phyloP scores from a whole-genome alignment of 169 alveolate genomes.

The Eimeria tenella region DNA sequence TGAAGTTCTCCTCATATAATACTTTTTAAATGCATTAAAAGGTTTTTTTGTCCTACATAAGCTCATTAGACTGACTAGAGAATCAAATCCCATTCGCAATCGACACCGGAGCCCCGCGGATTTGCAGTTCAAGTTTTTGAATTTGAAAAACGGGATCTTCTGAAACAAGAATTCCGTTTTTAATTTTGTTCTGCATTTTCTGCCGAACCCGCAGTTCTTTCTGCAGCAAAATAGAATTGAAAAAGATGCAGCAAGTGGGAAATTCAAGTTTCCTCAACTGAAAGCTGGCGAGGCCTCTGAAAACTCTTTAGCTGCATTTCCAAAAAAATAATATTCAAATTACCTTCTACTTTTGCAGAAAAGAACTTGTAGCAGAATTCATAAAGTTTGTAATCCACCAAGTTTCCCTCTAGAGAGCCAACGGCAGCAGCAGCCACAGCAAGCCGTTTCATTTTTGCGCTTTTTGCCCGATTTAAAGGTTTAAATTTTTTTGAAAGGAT shows the following conservation, averaged over 20 bases:
- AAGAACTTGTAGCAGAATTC: conserved; percentile 61
- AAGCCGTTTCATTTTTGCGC: not conserved
- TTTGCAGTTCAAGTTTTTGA: too few relatives aligned
- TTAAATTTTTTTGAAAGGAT: not conserved
- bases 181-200: not conserved
- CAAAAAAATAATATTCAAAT: not conserved
- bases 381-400: conserved; percentile 20
- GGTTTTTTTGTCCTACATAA: too few relatives aligned
- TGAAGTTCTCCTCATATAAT: too few relatives aligned
- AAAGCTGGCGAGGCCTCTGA: too few relatives aligned
- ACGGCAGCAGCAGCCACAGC: not conserved
- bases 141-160: too few relatives aligned
- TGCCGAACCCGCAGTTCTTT: not conserved
- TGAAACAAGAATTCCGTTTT: not conserved
- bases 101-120: too few relatives aligned
- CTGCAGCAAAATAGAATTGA: not conserved
- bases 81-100: too few relatives aligned
- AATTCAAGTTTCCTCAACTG: too few relatives aligned
- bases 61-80: too few relatives aligned
- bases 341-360: conserved; percentile 1
- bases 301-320: too few relatives aligned
- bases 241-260: not conserved
- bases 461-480: not conserved
- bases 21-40: too few relatives aligned
- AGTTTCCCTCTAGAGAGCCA: not conserved